A percentile compares a stretch with the other conserved stretches of the same genome.
Evolutionary conservation across 2,329 filamentous ascomycete genomes (phyloP).

Genomic region (Cladorrhinum sp.): DNA sequence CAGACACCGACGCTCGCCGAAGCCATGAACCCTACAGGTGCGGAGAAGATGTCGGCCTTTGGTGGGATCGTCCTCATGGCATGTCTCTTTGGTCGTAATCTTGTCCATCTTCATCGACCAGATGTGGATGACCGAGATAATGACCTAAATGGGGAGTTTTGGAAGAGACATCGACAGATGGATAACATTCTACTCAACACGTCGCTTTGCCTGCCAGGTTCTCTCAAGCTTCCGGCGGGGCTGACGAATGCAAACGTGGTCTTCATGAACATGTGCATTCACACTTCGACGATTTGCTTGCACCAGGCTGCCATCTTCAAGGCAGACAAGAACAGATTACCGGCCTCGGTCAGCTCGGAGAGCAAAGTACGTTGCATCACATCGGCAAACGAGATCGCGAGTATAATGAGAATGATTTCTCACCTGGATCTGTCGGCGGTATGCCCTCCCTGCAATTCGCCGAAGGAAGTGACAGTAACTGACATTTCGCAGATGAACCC

Average conservation of each 20-base stretch:
- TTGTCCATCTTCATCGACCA: conserved; percentile 86
- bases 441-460: conserved; percentile 37
- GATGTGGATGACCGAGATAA: conserved; percentile 76
- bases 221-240: conserved; percentile 75
- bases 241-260: conserved; percentile 79
- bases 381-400: conserved; percentile 88
- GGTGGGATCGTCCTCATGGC: conserved; percentile 80
- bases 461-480: conserved; percentile 6
- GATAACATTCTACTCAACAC: conserved; percentile 90
- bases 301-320: conserved; percentile 98
- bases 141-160: conserved; percentile 90
- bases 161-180: conserved; percentile 86
- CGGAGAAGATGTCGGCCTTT: conserved; percentile 70
- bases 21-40: conserved; percentile 67
- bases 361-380: conserved; percentile 92
- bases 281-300: conserved; percentile 94
- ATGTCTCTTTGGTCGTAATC: conserved; percentile 85
- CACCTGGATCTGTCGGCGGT: conserved; percentile 82
- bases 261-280: conserved; percentile 95
- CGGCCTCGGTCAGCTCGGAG: conserved; percentile 74
- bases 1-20: conserved; percentile 68
- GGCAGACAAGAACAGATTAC: conserved; percentile 81
- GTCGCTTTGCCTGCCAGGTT: conserved; percentile 73
- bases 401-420: conserved; percentile 91
- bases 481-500: conserved; percentile 72